Base-by-base conservation (phyloP, 805 yeast genomes). In the Grigorovia yakushimaensis region DNA sequence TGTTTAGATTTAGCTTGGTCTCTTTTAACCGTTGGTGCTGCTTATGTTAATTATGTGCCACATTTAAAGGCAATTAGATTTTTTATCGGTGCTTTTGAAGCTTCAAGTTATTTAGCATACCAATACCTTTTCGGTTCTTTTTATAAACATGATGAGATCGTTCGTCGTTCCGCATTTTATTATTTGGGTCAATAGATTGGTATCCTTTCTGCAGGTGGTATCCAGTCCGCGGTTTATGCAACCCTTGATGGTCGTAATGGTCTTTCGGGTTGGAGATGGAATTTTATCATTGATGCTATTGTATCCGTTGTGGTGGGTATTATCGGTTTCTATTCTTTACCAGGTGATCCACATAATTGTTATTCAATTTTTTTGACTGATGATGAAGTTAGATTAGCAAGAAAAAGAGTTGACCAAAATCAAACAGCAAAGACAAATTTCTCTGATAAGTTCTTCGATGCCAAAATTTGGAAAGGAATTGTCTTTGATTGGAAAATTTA, bases 1-100 rank as follows among this genome's bases (percentile, higher is more conserved):
- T 49, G 66, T 3, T 69, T 76, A 62, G 93, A 84, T 58, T 54
- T 82, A 36, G 68, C 76, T 35, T 84, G 93, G 94, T 76, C 86
- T 1, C 65, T 82, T 46, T 72, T 82, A 48, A 82, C 88, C 1
- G 68, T 82, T 39, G 73, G 74, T 13, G 68, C 77, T 41, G 79
- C 72, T 56, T 71, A 69, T 52, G 79, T 73, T 41, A 69, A 72
- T 20, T 70, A 67, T 10, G 74, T 76, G 15, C 64, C 68, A 2
- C 77, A 77, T 43, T 65, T 85, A 37, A 75, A 78, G 59, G 87
- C 76, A 1, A 63, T 80, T 40, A 66, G 93, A 44, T 84, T 84
- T 55, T 71, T 84, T 39, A 71, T 82, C 48, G 89, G 84, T 37
- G 75, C 77, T 0, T 79, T 80, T 59, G 93, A 86, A 60, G 78